Evolutionary conservation across 2,329 filamentous ascomycete species (phyloP).

Genomic region (Myrmaecium sp.): DNA sequence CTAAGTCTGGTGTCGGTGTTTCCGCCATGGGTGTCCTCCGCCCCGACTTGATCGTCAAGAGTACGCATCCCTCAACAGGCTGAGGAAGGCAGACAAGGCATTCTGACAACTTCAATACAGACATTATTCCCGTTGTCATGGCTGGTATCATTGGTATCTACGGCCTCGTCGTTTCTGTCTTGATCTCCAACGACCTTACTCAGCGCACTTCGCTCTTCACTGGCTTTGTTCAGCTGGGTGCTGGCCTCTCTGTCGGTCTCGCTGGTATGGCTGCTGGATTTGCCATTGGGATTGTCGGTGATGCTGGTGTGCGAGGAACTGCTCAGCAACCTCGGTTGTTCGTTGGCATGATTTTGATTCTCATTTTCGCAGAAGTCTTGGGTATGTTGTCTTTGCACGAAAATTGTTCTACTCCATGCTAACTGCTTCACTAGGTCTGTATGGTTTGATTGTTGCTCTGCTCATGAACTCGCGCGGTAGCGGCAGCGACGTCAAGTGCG

Average conservation of each 20-base stretch:
- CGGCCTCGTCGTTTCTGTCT: conserved; percentile 36
- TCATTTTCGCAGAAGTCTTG: conserved; percentile 99
- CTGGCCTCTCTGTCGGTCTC: conserved; percentile 47
- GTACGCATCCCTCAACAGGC: conserved; percentile 33
- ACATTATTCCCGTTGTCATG: conserved; percentile 99
- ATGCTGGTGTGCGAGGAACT: conserved; percentile 74
- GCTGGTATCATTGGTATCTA: conserved; percentile 99
- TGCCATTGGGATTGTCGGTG: conserved; percentile 44
- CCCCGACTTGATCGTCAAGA: conserved; percentile 98
- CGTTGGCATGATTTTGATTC: conserved; percentile 96
- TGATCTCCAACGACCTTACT: conserved; percentile 35
- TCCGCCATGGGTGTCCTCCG: conserved; percentile 95
- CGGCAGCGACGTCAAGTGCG: conserved; percentile 5
- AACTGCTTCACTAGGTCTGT: conserved; percentile 52
- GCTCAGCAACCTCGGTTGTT: conserved; percentile 75
- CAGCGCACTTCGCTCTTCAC: conserved; percentile 31
- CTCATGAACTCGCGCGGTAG: conserved; percentile 92
- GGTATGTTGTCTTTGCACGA: conserved; percentile 40
- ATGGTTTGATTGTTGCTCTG: conserved; percentile 95
- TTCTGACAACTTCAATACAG: conserved; percentile 30
- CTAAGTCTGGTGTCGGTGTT: conserved; percentile 98
- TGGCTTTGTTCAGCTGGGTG: conserved; percentile 36
- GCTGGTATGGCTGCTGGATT: conserved; percentile 90
- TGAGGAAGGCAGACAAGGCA: conserved; percentile 6
- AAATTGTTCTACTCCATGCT: conserved; percentile 5